Evolutionary conservation across 208 protist genomes (phyloP).

Genomic region (Leptomonas pyrrhocoris): DNA sequence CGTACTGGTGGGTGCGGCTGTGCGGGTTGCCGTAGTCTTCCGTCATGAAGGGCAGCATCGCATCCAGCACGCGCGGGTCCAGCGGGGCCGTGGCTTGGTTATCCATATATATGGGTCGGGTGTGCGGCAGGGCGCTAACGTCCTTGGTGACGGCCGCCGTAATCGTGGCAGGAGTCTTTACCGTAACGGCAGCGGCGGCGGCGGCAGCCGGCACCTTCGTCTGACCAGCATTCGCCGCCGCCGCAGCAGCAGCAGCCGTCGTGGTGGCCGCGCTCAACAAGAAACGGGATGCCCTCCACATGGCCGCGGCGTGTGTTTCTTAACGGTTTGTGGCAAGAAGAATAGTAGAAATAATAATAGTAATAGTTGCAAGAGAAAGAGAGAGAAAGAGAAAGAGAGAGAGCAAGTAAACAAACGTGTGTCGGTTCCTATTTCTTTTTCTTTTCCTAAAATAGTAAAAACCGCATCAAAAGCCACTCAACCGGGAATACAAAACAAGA

Average conservation of each 20-base stretch:
- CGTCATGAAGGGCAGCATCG: conserved; percentile 98
- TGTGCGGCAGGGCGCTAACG: conserved; percentile 10
- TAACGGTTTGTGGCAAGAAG: background rate
- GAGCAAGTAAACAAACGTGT: background rate
- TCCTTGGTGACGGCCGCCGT: conserved; percentile 6
- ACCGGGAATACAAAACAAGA: background rate
- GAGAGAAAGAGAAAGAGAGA: too few relatives aligned
- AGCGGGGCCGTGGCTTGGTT: conserved; percentile 95
- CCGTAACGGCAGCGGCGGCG: background rate
- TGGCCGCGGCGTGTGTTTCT: conserved; percentile 4
- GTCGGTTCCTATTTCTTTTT: too few relatives aligned
- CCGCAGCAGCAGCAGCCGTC: conserved; percentile 7
- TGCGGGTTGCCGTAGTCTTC: conserved; percentile 99
- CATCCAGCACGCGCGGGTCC: conserved; percentile 98
- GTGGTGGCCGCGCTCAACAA: conserved; percentile 22
- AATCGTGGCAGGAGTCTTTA: conserved; percentile 1
- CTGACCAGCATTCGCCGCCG: background rate
- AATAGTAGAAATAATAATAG: too few relatives aligned
- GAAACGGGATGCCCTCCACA: conserved; percentile 50
- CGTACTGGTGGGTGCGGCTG: conserved; percentile 98
- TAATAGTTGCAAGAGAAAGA: background rate
- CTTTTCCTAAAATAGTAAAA: background rate
- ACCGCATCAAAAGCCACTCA: too few relatives aligned
- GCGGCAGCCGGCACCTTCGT: conserved; percentile 7
- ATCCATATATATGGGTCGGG: conserved; percentile 95